Evolutionary conservation across 2,329 filamentous ascomycete species (phyloP).

Genomic region (Diplocarpon mali): DNA sequence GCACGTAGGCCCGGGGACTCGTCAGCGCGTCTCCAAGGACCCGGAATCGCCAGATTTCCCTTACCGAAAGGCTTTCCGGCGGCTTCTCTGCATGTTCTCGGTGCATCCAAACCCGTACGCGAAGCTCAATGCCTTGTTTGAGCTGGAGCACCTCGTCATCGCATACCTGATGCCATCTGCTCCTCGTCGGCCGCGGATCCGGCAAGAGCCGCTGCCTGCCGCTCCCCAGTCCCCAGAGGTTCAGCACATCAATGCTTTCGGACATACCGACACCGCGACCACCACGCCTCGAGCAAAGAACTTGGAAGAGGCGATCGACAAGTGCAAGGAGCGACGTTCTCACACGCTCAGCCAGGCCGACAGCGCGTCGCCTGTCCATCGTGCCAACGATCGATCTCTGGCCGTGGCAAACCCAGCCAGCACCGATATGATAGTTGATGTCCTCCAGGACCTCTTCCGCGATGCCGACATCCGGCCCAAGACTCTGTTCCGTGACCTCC

Average conservation of each 20-base stretch:
- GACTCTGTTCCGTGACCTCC: conserved; percentile 70
- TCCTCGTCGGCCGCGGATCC: conserved; percentile 25
- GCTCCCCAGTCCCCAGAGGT: conserved; percentile 47
- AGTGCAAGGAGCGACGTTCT: conserved; percentile 55
- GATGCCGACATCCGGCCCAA: conserved; percentile 61
- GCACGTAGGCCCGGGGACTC: conserved; percentile 7
- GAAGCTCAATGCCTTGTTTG: conserved; percentile 74
- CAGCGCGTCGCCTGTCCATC: conserved; percentile 57
- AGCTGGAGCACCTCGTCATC: conserved; percentile 72
- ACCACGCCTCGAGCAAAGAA: conserved; percentile 32
- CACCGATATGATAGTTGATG: conserved; percentile 47
- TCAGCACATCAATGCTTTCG: conserved; percentile 24
- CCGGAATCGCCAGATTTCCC: conserved; percentile 49
- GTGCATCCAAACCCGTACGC: conserved; percentile 78
- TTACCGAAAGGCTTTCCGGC: conserved; percentile 68
- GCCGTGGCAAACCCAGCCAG: conserved; percentile 28
- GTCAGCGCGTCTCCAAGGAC: conserved; percentile 21
- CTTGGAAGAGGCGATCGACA: conserved; percentile 58
- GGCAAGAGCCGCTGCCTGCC: conserved; percentile 21
- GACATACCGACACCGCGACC: conserved; percentile 16
- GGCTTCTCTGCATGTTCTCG: conserved; percentile 74
- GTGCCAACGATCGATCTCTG: conserved; percentile 72
- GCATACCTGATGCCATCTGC: conserved; percentile 54
- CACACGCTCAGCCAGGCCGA: conserved; percentile 38
- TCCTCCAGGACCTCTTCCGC: conserved; percentile 56